Conservation (phyloP, 768 basidiomycete species). For the Russula griseocarnosa region DNA sequence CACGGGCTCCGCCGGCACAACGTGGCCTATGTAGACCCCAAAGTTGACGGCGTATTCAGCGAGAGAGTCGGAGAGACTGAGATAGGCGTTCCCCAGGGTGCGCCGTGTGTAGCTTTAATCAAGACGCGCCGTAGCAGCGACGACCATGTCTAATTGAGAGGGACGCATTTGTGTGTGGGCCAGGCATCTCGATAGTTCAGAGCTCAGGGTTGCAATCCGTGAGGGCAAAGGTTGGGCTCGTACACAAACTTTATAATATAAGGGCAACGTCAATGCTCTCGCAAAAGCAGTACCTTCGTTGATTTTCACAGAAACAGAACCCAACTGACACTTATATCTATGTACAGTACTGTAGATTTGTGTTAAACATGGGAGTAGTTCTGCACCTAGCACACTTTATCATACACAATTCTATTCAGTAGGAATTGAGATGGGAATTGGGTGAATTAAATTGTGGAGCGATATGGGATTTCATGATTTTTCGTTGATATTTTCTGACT, state of each 20-base stretch:
- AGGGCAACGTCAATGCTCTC: no score
- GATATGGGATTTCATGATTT: conserved; percentile 7
- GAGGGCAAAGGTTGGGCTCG: conserved; percentile 36
- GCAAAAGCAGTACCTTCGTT: no score
- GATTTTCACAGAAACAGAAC: no score
- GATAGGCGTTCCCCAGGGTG: conserved; percentile 10
- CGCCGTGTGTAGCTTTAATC: conserved; percentile 24
- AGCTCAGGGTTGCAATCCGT: conserved; percentile 33
- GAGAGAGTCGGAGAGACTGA: conserved; percentile 14
- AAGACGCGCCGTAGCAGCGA: conserved; percentile 28
- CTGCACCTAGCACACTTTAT: conserved; percentile 4
- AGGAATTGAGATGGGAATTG: background rate
- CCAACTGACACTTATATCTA: no score
- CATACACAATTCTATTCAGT: background rate
- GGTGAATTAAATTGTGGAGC: no score
- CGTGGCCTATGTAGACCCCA: conserved; percentile 13
- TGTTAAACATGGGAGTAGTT: no score
- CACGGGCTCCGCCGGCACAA: conserved; percentile 22
- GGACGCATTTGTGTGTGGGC: conserved; percentile 50
- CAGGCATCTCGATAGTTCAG: conserved; percentile 41
- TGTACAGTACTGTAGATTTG: no score
- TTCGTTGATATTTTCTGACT: background rate
- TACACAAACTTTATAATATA: conserved; percentile 43
- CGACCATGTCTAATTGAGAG: conserved; percentile 29
- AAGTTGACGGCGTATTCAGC: conserved; percentile 4